Evolutionary conservation across 2,329 filamentous ascomycete genomes (phyloP).

Genomic region (Talaromyces islandicus): DNA sequence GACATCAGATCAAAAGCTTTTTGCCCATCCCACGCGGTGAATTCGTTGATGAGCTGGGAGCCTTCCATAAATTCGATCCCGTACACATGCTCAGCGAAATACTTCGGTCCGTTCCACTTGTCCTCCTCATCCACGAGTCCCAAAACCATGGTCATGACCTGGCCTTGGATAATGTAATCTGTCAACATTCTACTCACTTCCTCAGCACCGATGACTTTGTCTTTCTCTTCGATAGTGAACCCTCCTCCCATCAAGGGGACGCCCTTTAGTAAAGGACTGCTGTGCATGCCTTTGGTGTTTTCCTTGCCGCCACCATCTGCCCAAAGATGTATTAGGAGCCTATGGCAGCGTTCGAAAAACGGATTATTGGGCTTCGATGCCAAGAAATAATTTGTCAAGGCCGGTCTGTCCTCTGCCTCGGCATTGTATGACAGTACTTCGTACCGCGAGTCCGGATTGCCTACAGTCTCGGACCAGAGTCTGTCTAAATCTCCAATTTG

Average conservation of each 20-base stretch:
- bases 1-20: conserved; percentile 48
- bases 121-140: conserved; percentile 46
- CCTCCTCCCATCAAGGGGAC: conserved; percentile 29
- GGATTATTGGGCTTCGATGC: conserved; percentile 36
- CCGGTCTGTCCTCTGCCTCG: conserved; percentile 28
- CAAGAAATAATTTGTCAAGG: conserved; percentile 48
- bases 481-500: conserved; percentile 53
- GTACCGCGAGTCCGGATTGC: conserved; percentile 40
- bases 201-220: conserved; percentile 30
- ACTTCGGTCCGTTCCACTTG: conserved; percentile 51
- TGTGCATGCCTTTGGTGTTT: conserved; percentile 48
- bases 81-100: conserved; percentile 45
- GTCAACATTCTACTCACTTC: conserved; percentile 41
- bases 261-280: conserved; percentile 43
- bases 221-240: conserved; percentile 23
- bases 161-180: conserved; percentile 55
- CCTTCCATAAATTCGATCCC: conserved; percentile 47
- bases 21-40: conserved; percentile 47
- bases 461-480: conserved; percentile 48
- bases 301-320: conserved; percentile 39
- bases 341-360: conserved; percentile 45
- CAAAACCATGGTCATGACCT: conserved; percentile 48
- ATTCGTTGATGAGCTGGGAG: conserved; percentile 48
- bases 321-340: conserved; percentile 49
- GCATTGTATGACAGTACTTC: conserved; percentile 46